Evolutionary conservation across 306 rosid genomes (phyloP).

Genomic region (Crotalaria pallida): DNA sequence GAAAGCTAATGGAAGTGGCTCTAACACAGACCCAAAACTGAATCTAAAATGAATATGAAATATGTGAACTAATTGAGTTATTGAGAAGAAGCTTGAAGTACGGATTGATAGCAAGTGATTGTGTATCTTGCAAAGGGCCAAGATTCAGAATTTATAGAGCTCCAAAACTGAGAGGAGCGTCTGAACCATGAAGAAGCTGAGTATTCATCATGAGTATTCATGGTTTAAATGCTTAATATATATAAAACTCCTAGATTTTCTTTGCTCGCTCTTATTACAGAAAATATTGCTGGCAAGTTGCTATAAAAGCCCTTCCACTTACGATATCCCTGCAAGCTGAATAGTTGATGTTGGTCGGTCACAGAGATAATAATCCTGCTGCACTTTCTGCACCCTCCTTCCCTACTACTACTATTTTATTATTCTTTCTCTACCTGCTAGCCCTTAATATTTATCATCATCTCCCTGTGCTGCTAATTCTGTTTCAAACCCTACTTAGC

Average conservation of each 20-base stretch:
- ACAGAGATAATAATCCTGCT: slow-evolving; percentile 21
- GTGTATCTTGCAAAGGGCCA: too few species aligned
- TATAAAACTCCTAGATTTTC: slow-evolving; percentile 19
- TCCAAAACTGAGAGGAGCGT: too few species aligned
- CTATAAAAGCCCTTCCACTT: slow-evolving; percentile 41
- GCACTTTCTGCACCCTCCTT: neutral
- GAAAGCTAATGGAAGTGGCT: too few species aligned
- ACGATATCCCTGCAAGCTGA: slow-evolving; percentile 27
- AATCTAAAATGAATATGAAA: too few species aligned
- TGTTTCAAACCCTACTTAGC: slow-evolving; percentile 21
- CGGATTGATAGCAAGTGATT: too few species aligned
- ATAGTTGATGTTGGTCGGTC: slow-evolving; percentile 29
- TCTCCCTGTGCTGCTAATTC: slow-evolving; percentile 24
- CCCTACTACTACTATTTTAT: slow-evolving; percentile 31
- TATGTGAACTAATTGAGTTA: too few species aligned
- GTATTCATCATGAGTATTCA: too few species aligned
- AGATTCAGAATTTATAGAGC: too few species aligned
- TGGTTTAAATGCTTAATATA: too few species aligned
- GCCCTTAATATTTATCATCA: slow-evolving; percentile 20
- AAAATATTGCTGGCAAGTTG: slow-evolving; percentile 22
- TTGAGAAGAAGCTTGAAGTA: too few species aligned
- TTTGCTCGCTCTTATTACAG: neutral
- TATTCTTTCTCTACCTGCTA: slow-evolving; percentile 33
- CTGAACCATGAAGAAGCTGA: too few species aligned
- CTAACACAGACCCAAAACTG: too few species aligned